Base-by-base conservation (phyloP, 2,329 filamentous ascomycete genomes). In the Macroventuria anomochaeta region DNA sequence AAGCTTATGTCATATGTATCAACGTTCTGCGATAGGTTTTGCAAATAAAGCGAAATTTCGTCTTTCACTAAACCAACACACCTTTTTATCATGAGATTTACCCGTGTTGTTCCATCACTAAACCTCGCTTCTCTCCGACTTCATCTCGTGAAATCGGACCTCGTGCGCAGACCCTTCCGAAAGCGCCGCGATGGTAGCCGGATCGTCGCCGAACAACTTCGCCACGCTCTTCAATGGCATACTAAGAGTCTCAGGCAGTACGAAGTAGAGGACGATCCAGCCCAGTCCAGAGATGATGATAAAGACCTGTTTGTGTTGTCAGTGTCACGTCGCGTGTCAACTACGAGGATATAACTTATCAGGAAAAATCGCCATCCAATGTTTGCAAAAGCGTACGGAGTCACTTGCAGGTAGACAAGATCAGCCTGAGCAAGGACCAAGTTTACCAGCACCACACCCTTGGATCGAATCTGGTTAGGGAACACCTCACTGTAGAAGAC, bases 281-380 rank as follows among this genome's bases (percentile, higher is more conserved):
- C 32, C 46, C 17, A 42, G 7, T 5, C 46, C 32, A 25, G 38
- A 55, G 8, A 67, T 67, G 33, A 69, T 61, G 43, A 66, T 67
- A 44, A 66, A 68, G 12, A 36, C 31, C 17, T 31, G 6, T 11
- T 6, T 2, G 13, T 3, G 29, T 5, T 36, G 21, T 48, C 10
- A 39, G 18, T 13, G 1, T 3, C 3, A 8, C 7, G 4, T 7
- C 2, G 21, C 12, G 8, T 10, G 17, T 13, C 15, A 4, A 23
- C 3, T 2, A 4, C 20, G 1, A 2, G 1, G 8, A 31, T 18
- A 7, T 18, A 21, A 33, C 33, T 18, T 2, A 70, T 60, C 12
- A 73, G 46, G 46, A 69, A 73, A 49, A 68, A 74, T 8, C 59
- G 66, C 65, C 69, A 71, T 7, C 64, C 63, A 36, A 73, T 70